Evolutionary conservation across 73 alveolate genomes (phyloP).

Genomic region (Symbiodinium natans): DNA sequence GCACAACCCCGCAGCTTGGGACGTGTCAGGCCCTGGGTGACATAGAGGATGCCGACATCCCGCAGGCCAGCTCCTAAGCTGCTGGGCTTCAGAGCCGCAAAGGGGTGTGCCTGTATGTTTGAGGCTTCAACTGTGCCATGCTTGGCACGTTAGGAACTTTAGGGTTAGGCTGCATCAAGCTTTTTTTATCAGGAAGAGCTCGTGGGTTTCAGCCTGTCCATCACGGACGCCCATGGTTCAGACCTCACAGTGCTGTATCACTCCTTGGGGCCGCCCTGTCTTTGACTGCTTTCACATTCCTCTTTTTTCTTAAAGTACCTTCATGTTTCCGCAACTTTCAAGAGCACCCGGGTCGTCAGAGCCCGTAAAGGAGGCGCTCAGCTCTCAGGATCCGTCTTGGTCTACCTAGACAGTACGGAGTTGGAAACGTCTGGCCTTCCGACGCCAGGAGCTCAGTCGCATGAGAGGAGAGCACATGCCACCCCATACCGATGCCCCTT

Average conservation of each 20-base stretch:
- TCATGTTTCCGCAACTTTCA: too few species aligned
- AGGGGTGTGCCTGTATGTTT: background rate
- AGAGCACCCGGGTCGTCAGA: too few species aligned
- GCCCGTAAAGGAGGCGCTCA: too few species aligned
- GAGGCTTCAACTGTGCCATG: background rate
- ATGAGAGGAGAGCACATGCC: background rate
- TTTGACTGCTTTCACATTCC: background rate
- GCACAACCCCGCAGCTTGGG: too few species aligned
- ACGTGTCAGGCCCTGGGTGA: constrained; percentile 82
- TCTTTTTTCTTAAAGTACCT: too few species aligned
- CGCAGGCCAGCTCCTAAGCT: constrained; percentile 28
- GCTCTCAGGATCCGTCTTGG: constrained; percentile 50
- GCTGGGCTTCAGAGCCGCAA: background rate
- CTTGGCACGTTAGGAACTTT: background rate
- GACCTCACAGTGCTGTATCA: background rate
- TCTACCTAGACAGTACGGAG: constrained; percentile 61
- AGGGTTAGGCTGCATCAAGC: background rate
- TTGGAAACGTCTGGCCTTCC: constrained; percentile 84
- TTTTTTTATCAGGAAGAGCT: constrained; percentile 57
- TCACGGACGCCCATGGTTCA: constrained; percentile 52
- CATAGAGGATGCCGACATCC: constrained; percentile 81
- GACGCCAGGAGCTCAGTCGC: background rate
- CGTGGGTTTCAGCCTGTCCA: constrained; percentile 44
- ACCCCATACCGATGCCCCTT: background rate
- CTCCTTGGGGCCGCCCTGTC: background rate